Evolutionary conservation across 2,329 filamentous ascomycete genomes (phyloP).

Genomic region (Zymoseptoria crescenta): DNA sequence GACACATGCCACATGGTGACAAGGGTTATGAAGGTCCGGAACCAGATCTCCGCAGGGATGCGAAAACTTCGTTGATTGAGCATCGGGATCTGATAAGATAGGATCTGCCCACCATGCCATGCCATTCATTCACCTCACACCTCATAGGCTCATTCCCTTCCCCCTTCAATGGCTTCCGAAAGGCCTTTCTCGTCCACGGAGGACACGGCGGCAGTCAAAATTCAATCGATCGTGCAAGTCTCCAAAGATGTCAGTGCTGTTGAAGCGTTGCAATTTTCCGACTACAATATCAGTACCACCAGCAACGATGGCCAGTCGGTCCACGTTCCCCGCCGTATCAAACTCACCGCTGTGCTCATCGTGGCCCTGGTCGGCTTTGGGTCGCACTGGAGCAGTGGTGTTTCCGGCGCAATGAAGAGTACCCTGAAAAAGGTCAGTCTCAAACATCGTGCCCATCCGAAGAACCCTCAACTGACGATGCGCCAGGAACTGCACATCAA

Average conservation of each 20-base stretch:
- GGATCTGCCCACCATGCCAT: no score
- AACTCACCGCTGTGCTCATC: conserved; percentile 41
- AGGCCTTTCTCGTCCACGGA: neutral
- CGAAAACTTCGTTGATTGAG: no score
- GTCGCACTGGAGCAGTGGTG: conserved; percentile 52
- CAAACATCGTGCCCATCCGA: neutral
- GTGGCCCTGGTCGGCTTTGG: conserved; percentile 52
- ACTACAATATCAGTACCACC: neutral
- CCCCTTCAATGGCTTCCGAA: neutral
- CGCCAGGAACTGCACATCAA: conserved; percentile 46
- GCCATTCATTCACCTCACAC: no score
- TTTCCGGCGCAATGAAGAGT: conserved; percentile 54
- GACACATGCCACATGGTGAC: no score
- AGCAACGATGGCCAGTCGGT: conserved; percentile 8
- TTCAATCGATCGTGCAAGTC: neutral
- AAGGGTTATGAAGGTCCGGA: no score
- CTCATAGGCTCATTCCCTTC: no score
- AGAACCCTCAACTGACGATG: neutral
- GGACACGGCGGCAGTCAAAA: neutral
- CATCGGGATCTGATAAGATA: neutral
- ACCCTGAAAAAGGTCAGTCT: conserved; percentile 48
- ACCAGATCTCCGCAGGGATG: neutral
- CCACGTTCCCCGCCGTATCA: conserved; percentile 25
- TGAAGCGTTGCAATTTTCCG: neutral
- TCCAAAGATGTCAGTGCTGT: neutral